phyloP scores from a whole-genome alignment of 2,329 filamentous ascomycete genomes.

The Monosporascus sp. region DNA sequence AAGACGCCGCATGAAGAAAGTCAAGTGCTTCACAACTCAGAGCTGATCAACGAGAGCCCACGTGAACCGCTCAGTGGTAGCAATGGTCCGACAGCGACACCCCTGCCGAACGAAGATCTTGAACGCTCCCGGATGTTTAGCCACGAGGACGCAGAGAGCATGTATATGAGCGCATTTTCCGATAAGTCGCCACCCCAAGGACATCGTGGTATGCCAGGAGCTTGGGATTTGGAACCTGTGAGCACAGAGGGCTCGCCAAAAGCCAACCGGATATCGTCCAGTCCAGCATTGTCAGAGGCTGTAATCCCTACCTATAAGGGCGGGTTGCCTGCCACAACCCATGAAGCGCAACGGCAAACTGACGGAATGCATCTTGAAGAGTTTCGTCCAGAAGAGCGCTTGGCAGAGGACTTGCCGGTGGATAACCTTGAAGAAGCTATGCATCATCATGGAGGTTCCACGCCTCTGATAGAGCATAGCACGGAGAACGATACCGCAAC shows the following conservation, averaged over 20 bases:
- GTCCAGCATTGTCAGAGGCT: neutral
- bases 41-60: constrained; percentile 4
- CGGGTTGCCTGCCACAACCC: neutral
- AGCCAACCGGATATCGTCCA: constrained; percentile 5
- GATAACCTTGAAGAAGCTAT: constrained; percentile 20
- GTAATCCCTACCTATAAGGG: neutral
- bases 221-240: constrained; percentile 40
- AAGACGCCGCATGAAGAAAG: constrained; percentile 16
- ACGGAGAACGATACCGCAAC: constrained; percentile 39
- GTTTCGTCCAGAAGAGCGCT: neutral
- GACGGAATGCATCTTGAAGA: neutral
- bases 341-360: neutral
- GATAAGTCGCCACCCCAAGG: constrained; percentile 31
- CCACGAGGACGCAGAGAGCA: constrained; percentile 76
- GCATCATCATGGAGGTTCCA: constrained; percentile 8
- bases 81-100: constrained; percentile 21
- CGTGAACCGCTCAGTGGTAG: constrained; percentile 14
- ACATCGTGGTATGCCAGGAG: constrained; percentile 42
- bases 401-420: constrained; percentile 1
- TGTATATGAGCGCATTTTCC: constrained; percentile 76
- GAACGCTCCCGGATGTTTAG: constrained; percentile 66
- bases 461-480: constrained; percentile 10
- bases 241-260: constrained; percentile 14
- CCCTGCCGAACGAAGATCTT: constrained; percentile 39
- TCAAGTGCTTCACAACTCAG: constrained; percentile 7